phyloP scores from a whole-genome alignment of 305 asterid species.

The Salvia sclarea region DNA sequence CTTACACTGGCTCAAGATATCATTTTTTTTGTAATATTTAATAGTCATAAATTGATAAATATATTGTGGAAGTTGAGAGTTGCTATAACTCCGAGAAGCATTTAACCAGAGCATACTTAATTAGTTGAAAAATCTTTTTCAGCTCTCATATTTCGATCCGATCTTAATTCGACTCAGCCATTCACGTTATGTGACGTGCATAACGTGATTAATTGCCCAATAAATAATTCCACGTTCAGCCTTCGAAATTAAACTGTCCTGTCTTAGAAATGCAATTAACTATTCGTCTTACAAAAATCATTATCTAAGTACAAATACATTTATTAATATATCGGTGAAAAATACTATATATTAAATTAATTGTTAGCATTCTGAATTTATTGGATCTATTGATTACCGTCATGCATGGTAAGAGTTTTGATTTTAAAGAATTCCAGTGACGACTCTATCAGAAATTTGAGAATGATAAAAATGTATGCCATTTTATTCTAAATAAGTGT shows the following conservation, averaged over 20 bases:
- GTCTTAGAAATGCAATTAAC: not conserved
- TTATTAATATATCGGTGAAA: too few relatives aligned
- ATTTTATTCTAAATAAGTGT: not conserved
- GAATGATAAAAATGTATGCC: not conserved
- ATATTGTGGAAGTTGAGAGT: conserved; percentile 1
- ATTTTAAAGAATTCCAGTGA: not conserved
- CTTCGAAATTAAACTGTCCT: not conserved
- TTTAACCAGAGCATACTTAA: conserved; percentile 25
- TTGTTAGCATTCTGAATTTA: too few relatives aligned
- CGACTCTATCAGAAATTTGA: not conserved
- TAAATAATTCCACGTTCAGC: not conserved
- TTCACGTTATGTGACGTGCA: not conserved
- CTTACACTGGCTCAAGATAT: not conserved
- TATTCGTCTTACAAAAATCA: not conserved
- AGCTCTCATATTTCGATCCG: not conserved
- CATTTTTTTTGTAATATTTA: not conserved
- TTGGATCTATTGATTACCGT: too few relatives aligned
- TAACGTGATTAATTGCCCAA: conserved; percentile 5
- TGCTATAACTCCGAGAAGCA: conserved; percentile 15
- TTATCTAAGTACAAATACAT: too few relatives aligned
- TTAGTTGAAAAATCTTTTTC: conserved; percentile 37
- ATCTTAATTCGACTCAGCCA: not conserved
- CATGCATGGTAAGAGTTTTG: not conserved
- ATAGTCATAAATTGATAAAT: not conserved
- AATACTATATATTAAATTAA: too few relatives aligned